Base-by-base conservation (phyloP, 257 asterid genomes). In the Primulina tabacum region DNA sequence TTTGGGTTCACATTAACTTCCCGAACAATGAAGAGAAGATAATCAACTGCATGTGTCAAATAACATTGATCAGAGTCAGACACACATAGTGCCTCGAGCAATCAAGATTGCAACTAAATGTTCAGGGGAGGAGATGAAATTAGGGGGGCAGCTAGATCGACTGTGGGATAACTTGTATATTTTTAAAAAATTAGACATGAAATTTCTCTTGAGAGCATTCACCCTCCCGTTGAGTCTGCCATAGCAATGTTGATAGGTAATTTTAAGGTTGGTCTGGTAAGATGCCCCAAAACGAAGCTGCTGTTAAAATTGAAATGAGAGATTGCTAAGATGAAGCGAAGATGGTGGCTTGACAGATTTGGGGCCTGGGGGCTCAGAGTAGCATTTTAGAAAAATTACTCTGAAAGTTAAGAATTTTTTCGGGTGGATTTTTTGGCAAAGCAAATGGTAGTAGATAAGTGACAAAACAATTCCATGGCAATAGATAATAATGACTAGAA, bases 11-110 rank as follows among this genome's bases (percentile, higher is more conserved):
- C 83, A 21, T 68, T 74, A 2, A 90, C 98, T 82, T 92, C 97
- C 64, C 93, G 92, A 26, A 90, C 81, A 12, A 81, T 87, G 84
- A 92, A 92, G 26, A 92, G 95, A 65, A 92, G 98, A 83, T 92
- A 92, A 79, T 92, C 98, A 75, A 92, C 98, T 92, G 90, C 83
- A 58, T 14, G 60, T 16, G 28, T 18, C 53, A 47, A 38, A 73
- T 37, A 59, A 7, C 30, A 7, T 16, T 34, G 12, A 40, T 73
- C 55, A 69, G 60, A 40, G 34, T 73, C 55, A 69, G 60, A 40
- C 65, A 17, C 29, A 21, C 7, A 32, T 43, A 2, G 53, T 43
- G 53, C 3, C n/a, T 43, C 5, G n/a, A 43, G 53, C 53, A 43
- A 43, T 43, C 53, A 12, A 43, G 53, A 43, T 43, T 2, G 53